phyloP scores from a whole-genome alignment of 2,329 filamentous ascomycete species.

The Fusarium nisikadoi region DNA sequence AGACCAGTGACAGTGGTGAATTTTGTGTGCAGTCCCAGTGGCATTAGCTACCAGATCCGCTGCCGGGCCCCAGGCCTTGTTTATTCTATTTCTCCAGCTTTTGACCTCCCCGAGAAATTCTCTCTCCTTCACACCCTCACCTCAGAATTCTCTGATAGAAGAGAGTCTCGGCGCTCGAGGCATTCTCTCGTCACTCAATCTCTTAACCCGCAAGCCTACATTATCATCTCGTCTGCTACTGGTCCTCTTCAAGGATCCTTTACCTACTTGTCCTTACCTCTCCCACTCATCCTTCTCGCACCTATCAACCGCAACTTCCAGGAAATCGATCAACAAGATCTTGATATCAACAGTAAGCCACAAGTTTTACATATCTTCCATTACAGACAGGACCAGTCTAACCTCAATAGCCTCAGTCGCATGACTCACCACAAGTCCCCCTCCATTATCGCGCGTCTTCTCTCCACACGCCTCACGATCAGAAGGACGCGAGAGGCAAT shows the following conservation, averaged over 20 bases:
- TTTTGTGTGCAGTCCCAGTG: too few relatives aligned
- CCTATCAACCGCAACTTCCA: rapidly evolving
- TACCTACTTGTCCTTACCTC: not conserved
- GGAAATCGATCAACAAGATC: rapidly evolving
- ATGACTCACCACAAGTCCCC: rapidly evolving
- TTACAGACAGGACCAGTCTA: not conserved
- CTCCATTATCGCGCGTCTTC: rapidly evolving
- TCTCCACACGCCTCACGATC: not conserved
- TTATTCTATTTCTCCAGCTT: not conserved
- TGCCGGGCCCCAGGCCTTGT: rapidly evolving
- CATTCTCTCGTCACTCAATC: rapidly evolving
- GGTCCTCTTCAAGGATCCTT: not conserved
- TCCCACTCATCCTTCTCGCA: rapidly evolving
- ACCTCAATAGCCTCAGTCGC: too few relatives aligned
- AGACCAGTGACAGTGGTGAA: too few relatives aligned
- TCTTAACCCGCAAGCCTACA: rapidly evolving
- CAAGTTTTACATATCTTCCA: rapidly evolving
- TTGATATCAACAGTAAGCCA: not conserved
- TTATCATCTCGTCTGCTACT: rapidly evolving
- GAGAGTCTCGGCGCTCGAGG: rapidly evolving
- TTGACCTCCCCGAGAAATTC: rapidly evolving
- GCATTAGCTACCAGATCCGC: not conserved
- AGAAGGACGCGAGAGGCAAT: not conserved
- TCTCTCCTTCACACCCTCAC: not conserved
- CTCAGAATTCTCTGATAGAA: rapidly evolving